A percentile compares a stretch with the other conserved stretches of the same genome.
These are phyloP conservation scores for Trypanosoma scelopori DNA, from an alignment of 208 protist species.

Conservation along the genomic window DNA sequence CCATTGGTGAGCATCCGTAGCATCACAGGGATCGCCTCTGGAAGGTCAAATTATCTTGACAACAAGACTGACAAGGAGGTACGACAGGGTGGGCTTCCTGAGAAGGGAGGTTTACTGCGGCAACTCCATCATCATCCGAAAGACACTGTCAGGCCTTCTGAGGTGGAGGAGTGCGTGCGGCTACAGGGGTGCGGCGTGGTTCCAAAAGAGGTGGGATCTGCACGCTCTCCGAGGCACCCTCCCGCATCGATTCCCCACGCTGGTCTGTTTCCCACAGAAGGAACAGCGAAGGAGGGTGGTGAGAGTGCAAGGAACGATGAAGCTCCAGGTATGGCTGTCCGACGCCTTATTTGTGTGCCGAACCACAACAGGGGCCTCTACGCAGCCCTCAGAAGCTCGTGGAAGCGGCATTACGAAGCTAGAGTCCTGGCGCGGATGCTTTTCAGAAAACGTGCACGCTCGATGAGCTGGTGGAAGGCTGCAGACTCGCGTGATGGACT, in stretches of 20 bases:
- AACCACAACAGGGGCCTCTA: slow-evolving; percentile 71
- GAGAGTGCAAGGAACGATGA: background rate
- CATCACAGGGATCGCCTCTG: background rate
- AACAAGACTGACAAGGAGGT: background rate
- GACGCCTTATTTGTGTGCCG: slow-evolving; percentile 45
- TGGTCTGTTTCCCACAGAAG: too few relatives aligned
- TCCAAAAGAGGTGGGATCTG: too few relatives aligned
- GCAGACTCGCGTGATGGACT: slow-evolving; percentile 20
- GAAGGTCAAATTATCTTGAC: background rate
- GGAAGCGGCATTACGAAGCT: slow-evolving; percentile 6
- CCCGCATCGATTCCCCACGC: too few relatives aligned
- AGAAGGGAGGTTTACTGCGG: background rate
- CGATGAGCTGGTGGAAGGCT: slow-evolving; percentile 42
- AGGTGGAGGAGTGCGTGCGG: background rate
- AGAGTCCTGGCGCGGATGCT: background rate
- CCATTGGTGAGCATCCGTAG: slow-evolving; percentile 4
- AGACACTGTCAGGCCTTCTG: background rate
- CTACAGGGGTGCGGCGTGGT: background rate
- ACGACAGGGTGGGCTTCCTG: background rate
- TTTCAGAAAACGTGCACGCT: slow-evolving; percentile 32
- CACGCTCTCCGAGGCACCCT: background rate
- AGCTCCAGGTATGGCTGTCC: background rate
- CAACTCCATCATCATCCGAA: background rate
- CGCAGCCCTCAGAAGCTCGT: slow-evolving; percentile 27
- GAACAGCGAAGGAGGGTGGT: too few relatives aligned